Evolutionary conservation across 352 stramenopile genomes (phyloP), one percentile per base, ranked within the genome.

Genomic region (Globisporangium spinosum): DNA sequence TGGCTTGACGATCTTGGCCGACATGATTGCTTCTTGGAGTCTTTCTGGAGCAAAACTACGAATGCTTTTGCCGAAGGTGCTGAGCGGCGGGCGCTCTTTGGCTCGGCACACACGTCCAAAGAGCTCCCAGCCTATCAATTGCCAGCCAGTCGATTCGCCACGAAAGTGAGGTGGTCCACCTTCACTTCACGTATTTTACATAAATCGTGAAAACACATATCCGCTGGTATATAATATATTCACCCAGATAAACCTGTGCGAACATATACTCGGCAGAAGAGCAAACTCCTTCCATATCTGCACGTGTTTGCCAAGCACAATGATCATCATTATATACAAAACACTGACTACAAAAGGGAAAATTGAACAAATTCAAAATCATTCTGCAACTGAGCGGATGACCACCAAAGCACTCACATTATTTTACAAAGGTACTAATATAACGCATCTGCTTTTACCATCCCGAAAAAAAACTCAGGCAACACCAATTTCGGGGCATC

Each of bases 1-100:
- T 56, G 85, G 84, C 86, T 95, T 95, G 59, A 91, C 85, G 60
- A 95, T 95, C 82, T 95, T 95, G 71, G 83, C 70, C 66, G 83
- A 78, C 83, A 91, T 91, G 73, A 72, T 82, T 64, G 35, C 69
- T 64, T 65, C 67, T 75, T 73, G 65, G 80, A 60, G 66, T 69
- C 68, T 70, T 72, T 76, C 61, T 80, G 72, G 65, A 84, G 77
- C 77, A 85, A 85, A 85, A 85, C 75, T 67, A 72, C 71, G 75
- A 77, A 70, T 70, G 65, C 34, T 29, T 57, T 34, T 27, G 10
- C 20, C 6, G 29, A 1, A 2, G 29, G 20, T 13, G 29, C 17
- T 29, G n/a, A 22, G 29, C 29, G 55, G 29, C 29, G 10, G 29
- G 29, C 29, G 29, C 29, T 32, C 17, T 23, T 51, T 25, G 29